Evolutionary conservation across 768 basidiomycete species (phyloP), one percentile per base, ranked within the genome.

Genomic region (Serendipita sp.): DNA sequence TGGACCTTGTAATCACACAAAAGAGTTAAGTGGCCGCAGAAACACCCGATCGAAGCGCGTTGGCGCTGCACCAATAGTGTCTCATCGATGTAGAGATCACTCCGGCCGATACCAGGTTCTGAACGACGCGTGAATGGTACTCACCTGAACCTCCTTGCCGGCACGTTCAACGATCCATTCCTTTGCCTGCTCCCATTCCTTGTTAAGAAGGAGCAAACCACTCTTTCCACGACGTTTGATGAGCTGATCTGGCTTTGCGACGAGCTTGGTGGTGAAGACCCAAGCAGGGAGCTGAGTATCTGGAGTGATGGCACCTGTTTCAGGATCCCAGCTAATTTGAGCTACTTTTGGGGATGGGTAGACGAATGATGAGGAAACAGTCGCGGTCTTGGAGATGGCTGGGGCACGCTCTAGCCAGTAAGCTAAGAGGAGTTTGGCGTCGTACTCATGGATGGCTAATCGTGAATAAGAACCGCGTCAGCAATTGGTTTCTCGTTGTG

Each of bases 201-300:
- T 94, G 85, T 98, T 97, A 69, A 99, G 81, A 41, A 86, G 85
- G 68, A 99, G 83, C 13, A 99, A 82, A 68, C 96, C 96, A 24
- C 92, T 92, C 82, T 99, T 99, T 72, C 96, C 96, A 67, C 96
- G 89, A 69, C 96, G 89, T 81, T 98, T 99, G 84, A 98, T 98
- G 76, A 98, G 87, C 78, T 96, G 93, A 78, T 95, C 93, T 30
- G 93, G 93, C 79, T 96, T 96, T 16, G 86, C 93, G 71, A 96
- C 93, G 74, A 95, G 89, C 80, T 91, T 90, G 69, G 77, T 83
- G 69, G 80, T 83, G 77, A 83, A 85, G 41, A 93, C 87, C 91
- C 90, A 93, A 70, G 80, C 75, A 15, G 89, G 89, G 35, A 92
- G 76, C 66, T 79, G 75, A 45, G 72, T 78, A 65, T 85, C 84